phyloP scores from a whole-genome alignment of 257 asterid genomes.

The Echium plantagineum region DNA sequence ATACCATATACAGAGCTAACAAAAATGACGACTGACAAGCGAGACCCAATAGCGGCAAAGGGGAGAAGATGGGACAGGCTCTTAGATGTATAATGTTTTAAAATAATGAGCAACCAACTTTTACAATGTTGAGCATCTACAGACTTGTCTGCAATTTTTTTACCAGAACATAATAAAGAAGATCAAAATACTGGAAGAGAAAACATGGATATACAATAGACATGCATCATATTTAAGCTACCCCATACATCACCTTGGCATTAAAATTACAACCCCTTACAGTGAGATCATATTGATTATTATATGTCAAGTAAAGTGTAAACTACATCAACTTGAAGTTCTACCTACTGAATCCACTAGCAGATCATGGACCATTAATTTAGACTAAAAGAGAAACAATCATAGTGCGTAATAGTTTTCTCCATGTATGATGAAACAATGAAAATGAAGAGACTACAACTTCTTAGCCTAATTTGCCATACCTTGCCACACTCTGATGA shows the following conservation, averaged over 20 bases:
- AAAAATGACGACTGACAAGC: no score
- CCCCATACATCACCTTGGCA: background rate
- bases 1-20: no score
- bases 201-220: no score
- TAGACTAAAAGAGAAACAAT: background rate
- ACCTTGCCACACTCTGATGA: constrained; percentile 94
- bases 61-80: no score
- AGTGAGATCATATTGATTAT: background rate
- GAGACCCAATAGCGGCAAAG: no score
- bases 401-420: background rate
- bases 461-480: constrained; percentile 12
- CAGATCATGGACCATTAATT: background rate
- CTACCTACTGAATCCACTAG: background rate
- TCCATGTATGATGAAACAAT: no score
- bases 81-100: no score
- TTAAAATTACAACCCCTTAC: background rate
- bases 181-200: no score
- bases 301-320: background rate
- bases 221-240: background rate
- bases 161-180: no score
- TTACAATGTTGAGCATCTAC: no score
- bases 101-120: no score
- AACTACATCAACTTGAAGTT: background rate
- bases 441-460: background rate
- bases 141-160: no score